Base-by-base conservation (phyloP, 169 alveolate species). In the Eimeria sp. region DNA sequence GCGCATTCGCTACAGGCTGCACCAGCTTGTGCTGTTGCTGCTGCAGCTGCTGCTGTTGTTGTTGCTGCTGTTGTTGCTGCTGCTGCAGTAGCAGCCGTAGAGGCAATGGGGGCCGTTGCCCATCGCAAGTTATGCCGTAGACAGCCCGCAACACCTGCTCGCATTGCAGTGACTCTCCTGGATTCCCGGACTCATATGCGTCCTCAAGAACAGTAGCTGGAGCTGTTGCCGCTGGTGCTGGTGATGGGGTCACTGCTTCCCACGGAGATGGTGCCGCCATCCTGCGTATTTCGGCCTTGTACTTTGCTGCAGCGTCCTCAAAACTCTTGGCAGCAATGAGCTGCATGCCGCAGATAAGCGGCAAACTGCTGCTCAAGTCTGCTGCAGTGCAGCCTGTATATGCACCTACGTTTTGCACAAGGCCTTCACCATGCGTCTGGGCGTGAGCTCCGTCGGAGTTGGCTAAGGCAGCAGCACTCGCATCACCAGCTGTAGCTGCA, bases 301-400 rank as follows among this genome's bases (percentile, higher is more conserved):
- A 83, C 30, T 83, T 83, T 27, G 91, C 73, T 27, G 91, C 91
- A 20, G 91, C 91, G 22, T 83, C 73, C 51, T 57, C 73, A 11
- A n/a, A 51, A 25, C 75, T 40, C 51, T 83, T 57, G 16, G 91
- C 91, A 25, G 58, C 49, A n/a, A 83, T 51, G 40, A 54, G 75
- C 73, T 83, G 91, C 72, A 83, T 57, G 51, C 91, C 91, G 47
- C 91, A 83, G 14, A 83, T 30, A 18, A 83, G 91, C 34, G 91
- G 91, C 51, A 83, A 20, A 10, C 91, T 22, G 73, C 47, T 83
- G 75, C 34, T 51, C n/a, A 83, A 27, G 5, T 83, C 73, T 27
- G 91, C 49, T 51, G 47, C 75, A 11, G 20, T 30, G 73, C 51
- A 57, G 27, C 40, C 40, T 51, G 73, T 30, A 61, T 18, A 4